Evolutionary conservation across 2,329 filamentous ascomycete species (phyloP), one percentile per base, ranked within the genome.

Genomic region (Cryoendolithus antarcticus): DNA sequence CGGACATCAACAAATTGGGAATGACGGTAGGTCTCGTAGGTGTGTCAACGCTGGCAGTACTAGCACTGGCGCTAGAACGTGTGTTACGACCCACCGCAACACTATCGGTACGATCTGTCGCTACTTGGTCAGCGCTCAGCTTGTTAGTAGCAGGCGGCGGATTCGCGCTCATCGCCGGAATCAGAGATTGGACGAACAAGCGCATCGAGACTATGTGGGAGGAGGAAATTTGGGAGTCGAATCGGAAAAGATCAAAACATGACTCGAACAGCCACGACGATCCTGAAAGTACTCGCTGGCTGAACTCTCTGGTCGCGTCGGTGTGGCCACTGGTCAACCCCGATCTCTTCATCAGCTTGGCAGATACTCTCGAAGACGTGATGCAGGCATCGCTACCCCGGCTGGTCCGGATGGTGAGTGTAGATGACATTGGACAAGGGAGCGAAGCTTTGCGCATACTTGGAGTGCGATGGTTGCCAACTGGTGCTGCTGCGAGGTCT

Each of bases 321-420:
- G 69, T 85, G 4, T 86, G 82, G 82, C 79, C 80, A 0, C 65
- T 86, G 24, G 70, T 86, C 51, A 86, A 86, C 51, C 82, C 81
- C 0, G 82, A 86, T 49, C 66, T 86, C 2, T 85, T 86, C 49
- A 69, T 72, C 1, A 75, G 74, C 28, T 57, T 85, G 2, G 71
- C 75, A 1, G 81, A 86, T 50, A 81, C 74, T 21, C 69, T 86
- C 3, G 82, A 86, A 58, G 82, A 86, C 55, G 77, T 86, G 35
- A 86, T 86, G 82, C 82, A 86, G 60, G 80, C 81, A 2, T 82
- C 77, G 6, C 61, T 85, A 11, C 80, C 82, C 1, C 75, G 71
- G 41, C 58, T 81, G 29, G 69, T 85, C 27, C 74, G 80, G 35
- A 84, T 84, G 80, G 77, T 85, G 32, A 79, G 77, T 38, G 74